A percentile compares a stretch with the other conserved stretches of the same genome.
Evolutionary conservation across 352 stramenopile genomes (phyloP).

Genomic region (Pythium coloratum): DNA sequence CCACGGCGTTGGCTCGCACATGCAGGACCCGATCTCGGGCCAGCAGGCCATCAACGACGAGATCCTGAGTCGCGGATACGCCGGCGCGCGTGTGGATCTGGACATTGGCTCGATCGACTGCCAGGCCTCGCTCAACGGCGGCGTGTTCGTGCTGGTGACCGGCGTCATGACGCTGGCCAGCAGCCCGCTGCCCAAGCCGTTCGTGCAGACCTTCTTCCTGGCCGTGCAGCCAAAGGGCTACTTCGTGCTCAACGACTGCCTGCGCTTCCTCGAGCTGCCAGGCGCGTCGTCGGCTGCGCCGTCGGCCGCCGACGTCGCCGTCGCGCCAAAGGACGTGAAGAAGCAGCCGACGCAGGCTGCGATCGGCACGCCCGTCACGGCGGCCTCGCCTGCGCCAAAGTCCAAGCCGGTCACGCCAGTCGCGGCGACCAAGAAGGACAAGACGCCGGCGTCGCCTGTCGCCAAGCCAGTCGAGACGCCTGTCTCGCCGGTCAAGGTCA

Average conservation of each 20-base stretch:
- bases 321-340: constrained; percentile 32
- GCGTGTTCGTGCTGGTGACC: constrained; percentile 85
- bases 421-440: constrained; percentile 28
- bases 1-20: constrained; percentile 76
- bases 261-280: constrained; percentile 81
- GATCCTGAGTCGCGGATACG: constrained; percentile 80
- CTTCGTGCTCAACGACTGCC: constrained; percentile 87
- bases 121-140: constrained; percentile 65
- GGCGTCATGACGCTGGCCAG: constrained; percentile 80
- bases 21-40: constrained; percentile 76
- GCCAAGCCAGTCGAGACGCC: constrained; percentile 23
- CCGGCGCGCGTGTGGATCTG: constrained; percentile 74
- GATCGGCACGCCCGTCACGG: constrained; percentile 38
- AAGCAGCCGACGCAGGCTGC: constrained; percentile 37
- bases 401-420: constrained; percentile 20
- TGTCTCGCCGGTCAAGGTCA: constrained; percentile 35
- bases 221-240: constrained; percentile 86
- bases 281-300: constrained; percentile 23
- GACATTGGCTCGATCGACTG: constrained; percentile 86
- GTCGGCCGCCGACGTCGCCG: constrained; percentile 27
- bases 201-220: constrained; percentile 89
- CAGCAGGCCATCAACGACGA: constrained; percentile 82
- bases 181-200: constrained; percentile 58
- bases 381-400: constrained; percentile 24
- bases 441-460: constrained; percentile 24